Percentiles rank a stretch among this genome's conserved stretches.
These are phyloP conservation scores for Russula lepida DNA, from an alignment of 768 basidiomycete genomes.

Conservation along the genomic window DNA sequence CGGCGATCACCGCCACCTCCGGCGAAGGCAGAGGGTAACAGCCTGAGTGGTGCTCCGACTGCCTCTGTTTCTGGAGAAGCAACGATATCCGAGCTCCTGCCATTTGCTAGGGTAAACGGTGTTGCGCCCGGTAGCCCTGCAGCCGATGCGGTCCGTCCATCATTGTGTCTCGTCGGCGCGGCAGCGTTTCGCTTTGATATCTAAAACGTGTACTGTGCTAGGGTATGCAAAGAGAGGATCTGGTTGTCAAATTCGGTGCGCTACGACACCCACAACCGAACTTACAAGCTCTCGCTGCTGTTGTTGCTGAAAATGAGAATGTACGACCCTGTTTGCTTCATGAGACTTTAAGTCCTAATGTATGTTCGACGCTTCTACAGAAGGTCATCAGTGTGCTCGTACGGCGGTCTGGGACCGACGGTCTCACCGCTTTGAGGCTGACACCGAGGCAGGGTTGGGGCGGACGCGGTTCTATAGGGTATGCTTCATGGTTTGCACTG, in stretches of 20 bases:
- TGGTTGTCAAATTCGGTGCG: conserved; percentile 65
- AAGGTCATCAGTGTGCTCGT: conserved; percentile 50
- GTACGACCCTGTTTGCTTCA: conserved; percentile 31
- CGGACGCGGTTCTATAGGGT: conserved; percentile 81
- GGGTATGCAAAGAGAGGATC: conserved; percentile 62
- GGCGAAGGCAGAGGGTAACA: conserved; percentile 10
- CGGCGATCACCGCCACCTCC: conserved; percentile 31
- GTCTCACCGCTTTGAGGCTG: conserved; percentile 44
- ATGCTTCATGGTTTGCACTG: background rate
- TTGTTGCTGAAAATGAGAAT: conserved; percentile 75
- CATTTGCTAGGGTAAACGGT: conserved; percentile 77
- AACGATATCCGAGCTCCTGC: conserved; percentile 24
- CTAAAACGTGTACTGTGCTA: conserved; percentile 25
- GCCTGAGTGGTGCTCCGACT: background rate
- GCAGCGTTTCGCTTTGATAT: conserved; percentile 12
- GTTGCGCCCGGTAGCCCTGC: conserved; percentile 81
- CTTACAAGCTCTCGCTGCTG: conserved; percentile 58
- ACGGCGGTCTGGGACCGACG: conserved; percentile 35
- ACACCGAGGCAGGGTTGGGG: conserved; percentile 77
- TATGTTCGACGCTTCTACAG: conserved; percentile 32
- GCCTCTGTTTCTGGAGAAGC: background rate
- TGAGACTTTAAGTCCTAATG: background rate
- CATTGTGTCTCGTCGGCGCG: background rate
- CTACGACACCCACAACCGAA: conserved; percentile 45
- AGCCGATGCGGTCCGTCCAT: conserved; percentile 56